phyloP scores from a whole-genome alignment of 176 grass and related monocot genomes.

The Miscanthus lutarioriparius region DNA sequence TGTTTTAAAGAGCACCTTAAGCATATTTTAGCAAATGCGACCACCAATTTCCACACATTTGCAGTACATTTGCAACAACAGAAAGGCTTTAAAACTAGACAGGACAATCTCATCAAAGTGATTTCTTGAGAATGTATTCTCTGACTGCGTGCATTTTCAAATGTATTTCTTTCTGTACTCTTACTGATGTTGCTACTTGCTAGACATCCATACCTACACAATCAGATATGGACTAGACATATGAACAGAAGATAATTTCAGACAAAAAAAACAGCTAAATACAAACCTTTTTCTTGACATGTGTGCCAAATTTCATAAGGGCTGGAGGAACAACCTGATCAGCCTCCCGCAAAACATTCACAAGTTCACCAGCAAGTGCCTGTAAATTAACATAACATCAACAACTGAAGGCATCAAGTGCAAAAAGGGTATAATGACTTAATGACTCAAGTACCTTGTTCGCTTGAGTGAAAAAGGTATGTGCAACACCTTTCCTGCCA shows the following conservation, averaged over 20 bases:
- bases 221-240: neutral
- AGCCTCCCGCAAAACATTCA: constrained; percentile 96
- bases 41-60: neutral
- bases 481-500: constrained; percentile 94
- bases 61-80: neutral
- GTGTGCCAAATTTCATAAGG: constrained; percentile 92
- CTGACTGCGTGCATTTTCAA: neutral
- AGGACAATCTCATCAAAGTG: neutral
- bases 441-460: constrained; percentile 62
- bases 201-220: neutral
- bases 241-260: constrained; percentile 28
- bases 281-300: constrained; percentile 99
- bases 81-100: neutral
- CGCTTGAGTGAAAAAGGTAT: constrained; percentile 92
- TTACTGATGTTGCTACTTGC: neutral
- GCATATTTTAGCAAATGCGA: neutral
- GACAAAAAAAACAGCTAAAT: constrained; percentile 5
- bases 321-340: constrained; percentile 74
- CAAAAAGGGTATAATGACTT: neutral
- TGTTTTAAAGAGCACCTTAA: neutral
- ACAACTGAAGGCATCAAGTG: neutral
- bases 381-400: constrained; percentile 35
- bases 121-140: neutral
- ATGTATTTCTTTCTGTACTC: constrained; percentile 5
- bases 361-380: constrained; percentile 94